phyloP scores from a whole-genome alignment of 768 basidiomycete species.

The Serendipita sp. region DNA sequence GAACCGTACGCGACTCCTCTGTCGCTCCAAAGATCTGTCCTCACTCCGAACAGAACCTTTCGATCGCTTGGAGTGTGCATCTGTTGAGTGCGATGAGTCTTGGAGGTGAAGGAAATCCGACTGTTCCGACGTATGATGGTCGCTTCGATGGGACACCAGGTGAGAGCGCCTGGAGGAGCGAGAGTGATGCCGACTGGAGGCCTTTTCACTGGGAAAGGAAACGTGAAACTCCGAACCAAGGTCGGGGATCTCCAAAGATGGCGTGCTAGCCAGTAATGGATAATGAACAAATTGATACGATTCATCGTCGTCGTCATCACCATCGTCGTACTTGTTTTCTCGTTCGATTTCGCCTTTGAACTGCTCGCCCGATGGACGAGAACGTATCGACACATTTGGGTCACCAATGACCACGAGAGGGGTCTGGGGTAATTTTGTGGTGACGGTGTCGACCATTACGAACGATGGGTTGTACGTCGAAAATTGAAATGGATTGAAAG shows the following conservation, averaged over 20 bases:
- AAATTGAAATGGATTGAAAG: background rate
- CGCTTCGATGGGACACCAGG: background rate
- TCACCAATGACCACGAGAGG: constrained; percentile 1
- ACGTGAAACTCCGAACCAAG: background rate
- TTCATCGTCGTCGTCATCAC: background rate
- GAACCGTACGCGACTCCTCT: background rate
- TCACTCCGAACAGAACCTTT: background rate
- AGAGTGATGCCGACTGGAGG: background rate
- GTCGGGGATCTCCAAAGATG: background rate
- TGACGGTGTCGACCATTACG: background rate
- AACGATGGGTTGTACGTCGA: background rate
- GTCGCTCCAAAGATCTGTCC: background rate
- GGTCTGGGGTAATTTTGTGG: background rate
- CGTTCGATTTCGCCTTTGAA: background rate
- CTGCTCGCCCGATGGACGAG: background rate
- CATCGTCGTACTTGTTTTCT: background rate
- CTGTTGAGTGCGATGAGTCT: background rate
- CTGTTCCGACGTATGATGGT: background rate
- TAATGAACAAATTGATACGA: background rate
- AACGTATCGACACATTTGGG: background rate
- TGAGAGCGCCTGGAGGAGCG: background rate
- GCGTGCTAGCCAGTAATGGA: background rate
- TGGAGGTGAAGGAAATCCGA: background rate
- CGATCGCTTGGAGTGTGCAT: background rate
- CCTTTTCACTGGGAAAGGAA: background rate